Conservation (phyloP, 345 rosid genomes). For the Carallia brachiata region DNA sequence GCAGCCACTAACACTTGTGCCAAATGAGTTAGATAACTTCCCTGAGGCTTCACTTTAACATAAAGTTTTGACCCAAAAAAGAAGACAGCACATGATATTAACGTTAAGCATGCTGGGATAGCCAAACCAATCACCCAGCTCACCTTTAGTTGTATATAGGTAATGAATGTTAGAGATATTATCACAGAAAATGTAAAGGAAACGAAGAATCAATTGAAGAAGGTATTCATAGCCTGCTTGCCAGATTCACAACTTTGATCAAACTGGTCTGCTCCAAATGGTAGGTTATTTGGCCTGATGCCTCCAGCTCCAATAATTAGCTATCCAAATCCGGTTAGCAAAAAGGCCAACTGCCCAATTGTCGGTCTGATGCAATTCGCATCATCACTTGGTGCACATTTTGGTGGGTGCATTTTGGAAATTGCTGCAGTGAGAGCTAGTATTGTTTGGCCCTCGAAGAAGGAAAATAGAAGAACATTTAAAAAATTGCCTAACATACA, state of each 20-base stretch:
- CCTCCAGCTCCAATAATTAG: constrained; percentile 29
- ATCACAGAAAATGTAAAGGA: constrained; percentile 26
- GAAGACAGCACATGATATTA: constrained; percentile 24
- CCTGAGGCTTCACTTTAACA: constrained; percentile 17
- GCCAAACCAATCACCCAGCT: constrained; percentile 31
- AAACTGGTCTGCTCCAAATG: constrained; percentile 38
- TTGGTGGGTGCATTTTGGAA: not conserved
- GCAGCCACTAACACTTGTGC: not conserved
- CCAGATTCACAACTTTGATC: constrained; percentile 26
- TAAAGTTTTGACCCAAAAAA: constrained; percentile 29
- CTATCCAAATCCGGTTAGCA: constrained; percentile 17
- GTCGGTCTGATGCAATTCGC: constrained; percentile 24
- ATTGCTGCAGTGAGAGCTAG: not conserved
- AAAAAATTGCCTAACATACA: too few relatives aligned
- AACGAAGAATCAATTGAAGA: constrained; percentile 43
- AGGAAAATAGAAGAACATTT: not conserved
- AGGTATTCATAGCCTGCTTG: constrained; percentile 27
- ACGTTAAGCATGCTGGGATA: constrained; percentile 26
- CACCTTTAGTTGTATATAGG: constrained; percentile 33
- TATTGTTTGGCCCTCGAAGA: not conserved
- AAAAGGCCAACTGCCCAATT: constrained; percentile 22
- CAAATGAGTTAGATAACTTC: not conserved
- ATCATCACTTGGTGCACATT: not conserved
- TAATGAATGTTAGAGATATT: constrained; percentile 27
- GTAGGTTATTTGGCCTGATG: constrained; percentile 29